These are phyloP conservation scores for Coemansia brasiliensis DNA, from an alignment of 192 early-diverging fungal genomes.

Conservation along the genomic window DNA sequence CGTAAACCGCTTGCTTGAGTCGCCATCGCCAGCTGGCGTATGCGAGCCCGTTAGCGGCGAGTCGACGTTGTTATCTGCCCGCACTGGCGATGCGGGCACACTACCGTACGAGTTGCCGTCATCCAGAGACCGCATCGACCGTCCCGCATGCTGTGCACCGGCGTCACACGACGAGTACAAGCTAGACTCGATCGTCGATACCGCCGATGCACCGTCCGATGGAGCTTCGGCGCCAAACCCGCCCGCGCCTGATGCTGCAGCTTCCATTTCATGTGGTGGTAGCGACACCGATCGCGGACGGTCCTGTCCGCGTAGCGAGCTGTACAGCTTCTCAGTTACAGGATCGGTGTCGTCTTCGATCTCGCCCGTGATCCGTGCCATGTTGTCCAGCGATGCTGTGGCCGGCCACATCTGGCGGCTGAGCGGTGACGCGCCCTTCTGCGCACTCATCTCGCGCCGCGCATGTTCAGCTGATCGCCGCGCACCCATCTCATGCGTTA, in stretches of 20 bases:
- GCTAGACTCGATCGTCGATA: slow-evolving; percentile 56
- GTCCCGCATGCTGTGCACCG: too few relatives aligned
- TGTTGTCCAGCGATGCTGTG: slow-evolving; percentile 21
- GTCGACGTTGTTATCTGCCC: neutral
- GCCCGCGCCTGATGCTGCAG: too few relatives aligned
- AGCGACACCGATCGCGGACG: slow-evolving; percentile 34
- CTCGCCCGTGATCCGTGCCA: slow-evolving; percentile 7
- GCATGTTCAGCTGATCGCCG: slow-evolving; percentile 45
- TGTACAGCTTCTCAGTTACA: slow-evolving; percentile 12
- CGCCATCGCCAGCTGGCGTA: neutral
- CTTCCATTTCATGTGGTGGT: slow-evolving; percentile 4
- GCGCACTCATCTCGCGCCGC: slow-evolving; percentile 36
- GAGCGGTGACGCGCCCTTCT: slow-evolving; percentile 42
- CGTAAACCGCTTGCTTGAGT: slow-evolving; percentile 33
- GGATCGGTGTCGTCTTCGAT: slow-evolving; percentile 9
- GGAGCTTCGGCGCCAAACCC: neutral
- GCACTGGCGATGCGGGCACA: slow-evolving; percentile 31
- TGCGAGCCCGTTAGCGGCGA: slow-evolving; percentile 10
- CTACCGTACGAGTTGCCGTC: slow-evolving; percentile 46
- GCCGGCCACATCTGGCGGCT: slow-evolving; percentile 46
- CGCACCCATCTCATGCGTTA: slow-evolving; percentile 50
- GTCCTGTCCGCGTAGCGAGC: neutral
- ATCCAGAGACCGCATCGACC: slow-evolving; percentile 31
- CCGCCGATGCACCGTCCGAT: slow-evolving; percentile 26
- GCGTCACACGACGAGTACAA: slow-evolving; percentile 43